Evolutionary conservation across 495 filamentous ascomycete species (phyloP), one percentile per base, ranked within the genome.

Genomic region (Tetracladium marchalianum): DNA sequence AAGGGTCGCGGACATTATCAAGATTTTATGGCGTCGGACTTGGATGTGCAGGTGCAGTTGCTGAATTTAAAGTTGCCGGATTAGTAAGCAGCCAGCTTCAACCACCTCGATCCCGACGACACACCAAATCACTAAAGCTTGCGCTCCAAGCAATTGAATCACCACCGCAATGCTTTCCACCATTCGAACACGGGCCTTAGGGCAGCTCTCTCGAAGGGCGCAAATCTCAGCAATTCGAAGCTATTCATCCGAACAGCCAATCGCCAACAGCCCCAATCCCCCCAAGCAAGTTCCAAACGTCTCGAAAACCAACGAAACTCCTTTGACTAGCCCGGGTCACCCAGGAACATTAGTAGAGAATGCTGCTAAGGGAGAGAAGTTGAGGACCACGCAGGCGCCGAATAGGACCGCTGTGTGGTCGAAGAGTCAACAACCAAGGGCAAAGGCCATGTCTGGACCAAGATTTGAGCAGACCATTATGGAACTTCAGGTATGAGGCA

Each of bases 391-490:
- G 58, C 92, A 98, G 69, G 87, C 92, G 17, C 92, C 92, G 16
- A 97, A 98, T 71, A 80, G 88, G 32, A 66, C 70, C 36, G 74
- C 63, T 17, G 72, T 85, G 46, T 98, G 92, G 92, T 84, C 84
- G 33, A 63, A 76, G 52, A 89, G 75, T 68, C 92, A 98, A 75
- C 75, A 76, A 62, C 84, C 86, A 12, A 72, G 90, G 49, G 73
- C 72, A 40, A 61, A 75, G 64, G 92, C 85, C 13, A 98, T 98
- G 92, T 72, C 75, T 12, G 92, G 92, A 31, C 92, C 92, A 51
- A 73, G 92, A 51, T 98, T 98, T 57, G 92, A 98, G 73, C 90
- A 96, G 76, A 96, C 86, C 12, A 84, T 90, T 52, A 85, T 95
- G 71, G 78, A 82, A 58, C 69, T 78, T 56, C 92, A 95, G 81